Base-by-base conservation (phyloP, 768 basidiomycete species). In the Cystoderma amianthinum region DNA sequence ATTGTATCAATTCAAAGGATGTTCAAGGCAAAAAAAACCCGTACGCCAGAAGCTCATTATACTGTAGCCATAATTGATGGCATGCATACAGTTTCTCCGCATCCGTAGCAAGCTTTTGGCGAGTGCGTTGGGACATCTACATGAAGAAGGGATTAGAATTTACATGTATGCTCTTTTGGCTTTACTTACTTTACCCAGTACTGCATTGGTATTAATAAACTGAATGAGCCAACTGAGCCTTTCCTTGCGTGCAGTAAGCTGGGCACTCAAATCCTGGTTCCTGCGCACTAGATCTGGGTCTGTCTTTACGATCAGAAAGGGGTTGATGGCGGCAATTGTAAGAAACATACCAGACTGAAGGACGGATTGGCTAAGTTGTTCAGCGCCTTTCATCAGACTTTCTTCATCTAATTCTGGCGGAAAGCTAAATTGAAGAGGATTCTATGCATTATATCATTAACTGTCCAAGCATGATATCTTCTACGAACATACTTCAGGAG, bases 131-230 rank as follows among this genome's bases (percentile, higher is more conserved):
- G 5, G 92, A 84, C 59, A 95, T 82, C 90, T 94, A 51, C 16
- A 18, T 12, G 18, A 16, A 38, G 22, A 9, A 10, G 41, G 38
- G 11, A 41, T 19, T 7, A 17, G 25, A 15, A 30, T 30, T 9
- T 30, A 9, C 15, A 15, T 9, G 28, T 30, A 9, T 30, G 28
- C 10, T 9, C 15, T 30, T 39, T 21, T 11, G 5, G 15, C n/a
- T 20, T 46, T 15, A 43, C 62, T 48, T 22, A 86, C 91, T 71
- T 87, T 90, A 28, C 65, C 67, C 24, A 94, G 65, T 4, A 83
- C 82, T 0, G 76, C 82, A 57, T 95, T 95, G 39, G 88, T 82
- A 34, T 91, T 87, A 52, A 96, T 86, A 57, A 92, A 95, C 18
- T 72, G 73, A 49, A 95, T 87, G n/a, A 97, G 69, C 72, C 87